A percentile compares a stretch with the other conserved stretches of the same genome.
Conservation (phyloP, 202 grass and related monocot genomes). For the Panicum virgatum region DNA sequence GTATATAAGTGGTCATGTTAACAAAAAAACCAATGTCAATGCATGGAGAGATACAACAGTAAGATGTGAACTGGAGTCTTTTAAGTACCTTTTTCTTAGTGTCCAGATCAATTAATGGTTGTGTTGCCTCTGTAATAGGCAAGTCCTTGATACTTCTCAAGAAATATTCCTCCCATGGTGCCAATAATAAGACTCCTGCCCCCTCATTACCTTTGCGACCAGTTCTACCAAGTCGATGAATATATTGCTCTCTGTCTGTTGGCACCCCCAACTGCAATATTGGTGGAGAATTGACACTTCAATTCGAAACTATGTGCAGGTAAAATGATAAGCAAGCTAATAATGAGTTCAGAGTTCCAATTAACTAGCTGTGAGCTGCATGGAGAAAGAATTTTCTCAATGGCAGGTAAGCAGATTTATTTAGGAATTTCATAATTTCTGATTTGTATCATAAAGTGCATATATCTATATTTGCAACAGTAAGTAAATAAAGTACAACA, state of each 20-base stretch:
- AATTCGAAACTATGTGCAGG: constrained; percentile 5
- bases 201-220: constrained; percentile 87
- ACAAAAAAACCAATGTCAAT: background rate
- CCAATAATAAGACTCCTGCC: constrained; percentile 72
- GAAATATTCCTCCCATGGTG: constrained; percentile 93
- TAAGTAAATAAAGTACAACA: background rate
- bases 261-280: constrained; percentile 72
- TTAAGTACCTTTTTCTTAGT: constrained; percentile 63
- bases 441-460: constrained; percentile 16
- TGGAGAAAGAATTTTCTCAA: background rate
- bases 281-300: constrained; percentile 3
- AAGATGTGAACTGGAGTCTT: background rate
- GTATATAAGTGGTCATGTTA: background rate
- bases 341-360: constrained; percentile 19
- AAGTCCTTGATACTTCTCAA: constrained; percentile 80
- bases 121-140: constrained; percentile 67
- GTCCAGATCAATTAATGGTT: constrained; percentile 70
- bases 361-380: constrained; percentile 18
- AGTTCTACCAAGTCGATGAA: constrained; percentile 94
- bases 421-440: background rate
- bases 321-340: background rate
- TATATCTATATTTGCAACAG: background rate
- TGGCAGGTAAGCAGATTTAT: constrained; percentile 24
- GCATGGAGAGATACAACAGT: background rate
- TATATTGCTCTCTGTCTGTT: constrained; percentile 91